A percentile compares a stretch with the other conserved stretches of the same genome.
Evolutionary conservation across 805 yeast genomes (phyloP).

Genomic region (Aciculoconidium aculeatum): DNA sequence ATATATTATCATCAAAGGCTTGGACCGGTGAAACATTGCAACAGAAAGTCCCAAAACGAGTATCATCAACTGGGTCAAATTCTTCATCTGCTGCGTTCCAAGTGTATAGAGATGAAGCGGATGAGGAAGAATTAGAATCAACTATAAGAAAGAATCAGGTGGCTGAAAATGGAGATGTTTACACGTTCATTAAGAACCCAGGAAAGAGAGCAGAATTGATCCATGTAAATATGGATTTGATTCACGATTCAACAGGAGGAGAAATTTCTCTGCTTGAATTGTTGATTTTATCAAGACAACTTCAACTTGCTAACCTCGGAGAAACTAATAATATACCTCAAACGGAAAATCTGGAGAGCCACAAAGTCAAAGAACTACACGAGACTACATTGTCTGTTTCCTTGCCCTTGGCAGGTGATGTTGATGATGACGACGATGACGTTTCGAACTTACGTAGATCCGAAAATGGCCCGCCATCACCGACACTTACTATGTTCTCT

Average conservation of each 20-base stretch:
- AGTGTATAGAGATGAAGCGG: slow-evolving; percentile 20
- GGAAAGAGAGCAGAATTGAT: slow-evolving; percentile 60
- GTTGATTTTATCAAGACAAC: slow-evolving; percentile 44
- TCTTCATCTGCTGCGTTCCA: slow-evolving; percentile 27
- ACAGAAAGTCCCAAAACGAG: slow-evolving; percentile 26
- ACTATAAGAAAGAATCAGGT: slow-evolving; percentile 1
- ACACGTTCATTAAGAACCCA: slow-evolving; percentile 45
- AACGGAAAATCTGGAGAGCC: too few species aligned
- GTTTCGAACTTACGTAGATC: slow-evolving; percentile 5
- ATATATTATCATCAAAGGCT: slow-evolving; percentile 44
- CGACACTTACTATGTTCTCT: slow-evolving; percentile 75
- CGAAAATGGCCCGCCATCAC: slow-evolving; percentile 46
- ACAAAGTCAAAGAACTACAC: slow-evolving; percentile 1
- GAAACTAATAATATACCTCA: too few species aligned
- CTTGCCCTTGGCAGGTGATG: slow-evolving; percentile 1
- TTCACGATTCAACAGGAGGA: slow-evolving; percentile 40
- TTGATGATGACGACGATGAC: slow-evolving; percentile 21
- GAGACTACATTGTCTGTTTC: not conserved
- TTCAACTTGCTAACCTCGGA: too few species aligned
- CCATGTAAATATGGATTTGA: slow-evolving; percentile 52
- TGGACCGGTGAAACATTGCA: slow-evolving; percentile 61
- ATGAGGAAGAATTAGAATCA: slow-evolving; percentile 6
- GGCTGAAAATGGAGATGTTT: slow-evolving; percentile 29
- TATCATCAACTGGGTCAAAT: slow-evolving; percentile 12
- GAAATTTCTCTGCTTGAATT: slow-evolving; percentile 65